Base-by-base conservation (phyloP, 805 yeast genomes). In the Yamadazyma philogaea region DNA sequence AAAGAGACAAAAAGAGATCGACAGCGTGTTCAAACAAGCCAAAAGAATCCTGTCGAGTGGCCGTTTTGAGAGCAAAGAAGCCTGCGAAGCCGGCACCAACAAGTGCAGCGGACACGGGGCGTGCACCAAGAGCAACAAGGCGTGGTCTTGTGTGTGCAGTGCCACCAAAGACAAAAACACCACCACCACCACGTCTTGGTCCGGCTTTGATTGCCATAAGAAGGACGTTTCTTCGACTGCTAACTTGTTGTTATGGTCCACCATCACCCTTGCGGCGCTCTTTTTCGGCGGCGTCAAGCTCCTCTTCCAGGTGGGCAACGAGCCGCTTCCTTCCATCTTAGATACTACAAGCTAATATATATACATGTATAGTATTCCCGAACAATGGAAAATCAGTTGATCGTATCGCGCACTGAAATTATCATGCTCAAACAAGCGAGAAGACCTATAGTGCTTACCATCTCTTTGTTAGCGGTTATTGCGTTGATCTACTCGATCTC, bases 181-280 rank as follows among this genome's bases (percentile, higher is more conserved):
- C 11, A 66, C 68, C 28, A 65, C 66, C 45, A 77, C 82, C 20
- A 74, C 77, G 34, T 61, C 62, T 41, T 79, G 83, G 83, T 60
- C 77, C 1, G 84, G 84, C 18, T 52, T 50, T 44, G 77, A 79
- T 47, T 85, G 93, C 61, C 70, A 75, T 53, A 84, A 84, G 72
- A 72, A 70, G 53, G 90, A 86, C 54, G 72, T 84, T 45, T 74
- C 84, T 34, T 71, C 77, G 3, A 79, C 80, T 61, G 80, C 84
- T 52, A 78, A 84, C 55, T 70, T 85, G 53, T 69, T 84, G 49
- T 74, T 84, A 53, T 84, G 91, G 88, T 72, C 86, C 2, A 61
- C 75, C 10, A 49, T 83, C 10, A 75, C 72, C 2, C 59, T 81
- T 40, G 37, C 70, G 27, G 61, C 67, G 7, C 60, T 77, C 16